Evolutionary conservation across 2,329 filamentous ascomycete genomes (phyloP).

Genomic region (Cladobotryum protrusum): DNA sequence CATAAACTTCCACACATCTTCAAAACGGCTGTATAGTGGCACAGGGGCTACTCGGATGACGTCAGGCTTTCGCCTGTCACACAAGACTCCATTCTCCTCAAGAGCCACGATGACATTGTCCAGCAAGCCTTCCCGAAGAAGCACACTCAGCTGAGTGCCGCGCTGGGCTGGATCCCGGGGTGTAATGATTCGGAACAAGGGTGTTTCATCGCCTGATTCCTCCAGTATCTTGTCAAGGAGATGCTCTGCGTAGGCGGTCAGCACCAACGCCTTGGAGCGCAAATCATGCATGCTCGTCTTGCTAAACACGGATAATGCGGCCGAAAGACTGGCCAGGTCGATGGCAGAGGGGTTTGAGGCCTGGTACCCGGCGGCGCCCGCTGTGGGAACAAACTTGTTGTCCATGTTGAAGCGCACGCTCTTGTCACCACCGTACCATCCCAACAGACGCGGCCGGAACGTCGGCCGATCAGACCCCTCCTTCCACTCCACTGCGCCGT

Average conservation of each 20-base stretch:
- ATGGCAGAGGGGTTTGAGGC: slow-evolving; percentile 76
- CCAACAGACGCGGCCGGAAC: slow-evolving; percentile 63
- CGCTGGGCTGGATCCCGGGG: slow-evolving; percentile 61
- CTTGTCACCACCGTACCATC: slow-evolving; percentile 86
- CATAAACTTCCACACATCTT: slow-evolving; percentile 56
- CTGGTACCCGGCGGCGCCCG: slow-evolving; percentile 76
- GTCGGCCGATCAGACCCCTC: slow-evolving; percentile 27
- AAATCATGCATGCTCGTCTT: slow-evolving; percentile 64
- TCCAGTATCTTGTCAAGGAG: slow-evolving; percentile 47
- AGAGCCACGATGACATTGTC: slow-evolving; percentile 60
- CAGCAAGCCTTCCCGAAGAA: slow-evolving; percentile 61
- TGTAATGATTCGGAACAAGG: slow-evolving; percentile 59
- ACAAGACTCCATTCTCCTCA: slow-evolving; percentile 63
- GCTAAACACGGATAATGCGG: slow-evolving; percentile 67
- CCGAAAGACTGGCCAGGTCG: slow-evolving; percentile 69
- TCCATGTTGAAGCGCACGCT: slow-evolving; percentile 74
- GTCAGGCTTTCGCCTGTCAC: slow-evolving; percentile 79
- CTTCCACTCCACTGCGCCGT: slow-evolving; percentile 50
- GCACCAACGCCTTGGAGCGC: slow-evolving; percentile 60
- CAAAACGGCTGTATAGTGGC: slow-evolving; percentile 76
- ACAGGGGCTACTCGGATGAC: slow-evolving; percentile 80
- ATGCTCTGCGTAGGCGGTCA: slow-evolving; percentile 73
- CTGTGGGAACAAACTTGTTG: slow-evolving; percentile 69
- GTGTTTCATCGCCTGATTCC: slow-evolving; percentile 21
- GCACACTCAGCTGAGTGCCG: slow-evolving; percentile 73